Conservation (phyloP, 2,329 filamentous ascomycete species). For the Stemphylium beticola region DNA sequence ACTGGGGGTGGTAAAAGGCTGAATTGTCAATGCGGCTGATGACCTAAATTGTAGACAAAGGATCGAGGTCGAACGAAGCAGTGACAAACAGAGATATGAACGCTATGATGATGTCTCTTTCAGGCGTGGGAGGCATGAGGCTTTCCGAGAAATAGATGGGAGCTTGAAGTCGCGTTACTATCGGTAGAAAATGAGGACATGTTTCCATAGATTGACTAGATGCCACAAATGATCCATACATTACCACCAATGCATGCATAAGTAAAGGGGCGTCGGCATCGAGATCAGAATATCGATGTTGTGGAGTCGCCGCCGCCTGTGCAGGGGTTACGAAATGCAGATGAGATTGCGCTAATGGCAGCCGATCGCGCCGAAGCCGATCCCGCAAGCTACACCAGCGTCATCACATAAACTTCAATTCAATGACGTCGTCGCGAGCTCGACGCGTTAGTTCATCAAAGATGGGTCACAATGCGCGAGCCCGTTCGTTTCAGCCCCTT, state of each 20-base stretch:
- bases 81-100: too few relatives aligned
- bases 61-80: too few relatives aligned
- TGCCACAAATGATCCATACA: too few relatives aligned
- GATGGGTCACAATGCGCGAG: conserved; percentile 17
- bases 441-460: conserved; percentile 27
- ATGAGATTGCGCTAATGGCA: conserved; percentile 14
- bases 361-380: conserved; percentile 16
- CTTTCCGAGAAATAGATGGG: too few relatives aligned
- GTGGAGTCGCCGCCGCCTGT: neutral
- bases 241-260: neutral
- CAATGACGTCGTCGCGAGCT: conserved; percentile 31
- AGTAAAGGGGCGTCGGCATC: neutral
- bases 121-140: too few relatives aligned
- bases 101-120: too few relatives aligned
- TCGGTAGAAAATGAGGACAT: too few relatives aligned
- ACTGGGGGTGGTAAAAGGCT: too few relatives aligned
- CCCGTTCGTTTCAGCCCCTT: conserved; percentile 6
- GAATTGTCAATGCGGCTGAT: too few relatives aligned
- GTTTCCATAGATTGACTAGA: too few relatives aligned
- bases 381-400: conserved; percentile 13
- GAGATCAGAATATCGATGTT: neutral
- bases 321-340: conserved; percentile 1
- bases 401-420: conserved; percentile 18
- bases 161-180: too few relatives aligned
- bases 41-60: too few relatives aligned